phyloP scores from a whole-genome alignment of 305 asterid genomes.

The Solanum hybrid region DNA sequence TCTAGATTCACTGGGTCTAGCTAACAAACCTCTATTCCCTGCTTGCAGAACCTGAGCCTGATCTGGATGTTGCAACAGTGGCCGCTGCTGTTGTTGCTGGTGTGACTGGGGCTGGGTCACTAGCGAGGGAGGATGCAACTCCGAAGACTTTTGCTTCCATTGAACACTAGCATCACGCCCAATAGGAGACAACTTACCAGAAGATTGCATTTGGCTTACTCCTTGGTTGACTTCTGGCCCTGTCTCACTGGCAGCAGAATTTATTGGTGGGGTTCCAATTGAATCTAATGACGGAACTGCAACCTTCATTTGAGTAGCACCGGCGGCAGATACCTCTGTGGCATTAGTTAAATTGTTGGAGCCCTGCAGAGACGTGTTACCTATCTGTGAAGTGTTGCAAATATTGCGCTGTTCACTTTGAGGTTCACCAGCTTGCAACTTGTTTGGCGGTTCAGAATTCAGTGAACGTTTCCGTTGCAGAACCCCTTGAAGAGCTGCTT shows the following conservation, averaged over 20 bases:
- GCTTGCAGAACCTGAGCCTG: constrained; percentile 39
- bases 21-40: constrained; percentile 31
- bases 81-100: constrained; percentile 21
- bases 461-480: constrained; percentile 30
- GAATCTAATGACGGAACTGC: constrained; percentile 42
- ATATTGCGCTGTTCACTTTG: constrained; percentile 27
- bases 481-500: constrained; percentile 33
- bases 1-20: constrained; percentile 26
- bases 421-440: constrained; percentile 25
- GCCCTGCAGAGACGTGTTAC: constrained; percentile 20
- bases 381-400: constrained; percentile 35
- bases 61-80: constrained; percentile 26
- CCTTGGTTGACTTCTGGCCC: constrained; percentile 33
- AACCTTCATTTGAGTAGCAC: constrained; percentile 28
- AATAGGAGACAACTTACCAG: constrained; percentile 29
- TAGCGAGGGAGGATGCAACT: constrained; percentile 26
- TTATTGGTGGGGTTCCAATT: constrained; percentile 24
- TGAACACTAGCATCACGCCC: constrained; percentile 37
- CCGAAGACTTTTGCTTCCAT: constrained; percentile 36
- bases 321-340: constrained; percentile 17
- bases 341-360: constrained; percentile 18
- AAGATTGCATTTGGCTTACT: constrained; percentile 33
- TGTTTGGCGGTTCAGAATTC: constrained; percentile 28
- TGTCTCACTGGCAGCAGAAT: constrained; percentile 23
- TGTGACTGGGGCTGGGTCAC: constrained; percentile 2